Base-by-base conservation (phyloP, 148 eudicot species). In the Nepenthes gracilis region DNA sequence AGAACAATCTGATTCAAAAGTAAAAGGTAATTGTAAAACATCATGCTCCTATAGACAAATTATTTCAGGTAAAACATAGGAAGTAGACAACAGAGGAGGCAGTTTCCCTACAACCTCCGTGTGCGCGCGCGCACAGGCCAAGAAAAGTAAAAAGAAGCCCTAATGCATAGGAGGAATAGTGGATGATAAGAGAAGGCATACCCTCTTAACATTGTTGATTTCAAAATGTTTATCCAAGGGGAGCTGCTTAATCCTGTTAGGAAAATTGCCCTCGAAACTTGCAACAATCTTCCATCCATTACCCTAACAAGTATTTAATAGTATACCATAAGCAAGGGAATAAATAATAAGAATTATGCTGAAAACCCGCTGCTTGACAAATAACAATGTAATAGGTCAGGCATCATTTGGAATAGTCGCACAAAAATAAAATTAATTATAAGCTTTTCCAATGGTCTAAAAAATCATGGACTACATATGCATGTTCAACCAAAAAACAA, bases 151-250 rank as follows among this genome's bases (percentile, higher is more conserved):
- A 45, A 45, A 11, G 11, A 49, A 40, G 8, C 45, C 45, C 45
- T 1, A n/a, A 49, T 10, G 53, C 6, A 49, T 49, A 12, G 11
- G 2, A 49, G 53, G 13, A 49, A n/a, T 11, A 49, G 6, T 49
- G 11, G 12, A 49, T 3, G 13, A 10, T 2, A 49, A 49, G n/a
- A 49, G 53, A 64, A 64, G 1, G 61, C 69, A 33, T 77, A 89
- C 99, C 92, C 99, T 82, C 76, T 93, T 93, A 70, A 93, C 99
- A 65, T 93, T 93, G 72, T 83, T 89, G 23, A 93, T 65, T 74
- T 93, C 99, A 69, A 93, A 93, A 79, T 93, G 99, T 67, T 83
- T 80, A 64, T 93, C 99, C 75, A 93, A 67, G 15, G 99, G 99
- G 48, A 93, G 92, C 77, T 89, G 92, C 80, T 93, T 93, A 55